Conservation (phyloP, 1,284 basidiomycete genomes). For the Papiliotrema nemorosa region DNA sequence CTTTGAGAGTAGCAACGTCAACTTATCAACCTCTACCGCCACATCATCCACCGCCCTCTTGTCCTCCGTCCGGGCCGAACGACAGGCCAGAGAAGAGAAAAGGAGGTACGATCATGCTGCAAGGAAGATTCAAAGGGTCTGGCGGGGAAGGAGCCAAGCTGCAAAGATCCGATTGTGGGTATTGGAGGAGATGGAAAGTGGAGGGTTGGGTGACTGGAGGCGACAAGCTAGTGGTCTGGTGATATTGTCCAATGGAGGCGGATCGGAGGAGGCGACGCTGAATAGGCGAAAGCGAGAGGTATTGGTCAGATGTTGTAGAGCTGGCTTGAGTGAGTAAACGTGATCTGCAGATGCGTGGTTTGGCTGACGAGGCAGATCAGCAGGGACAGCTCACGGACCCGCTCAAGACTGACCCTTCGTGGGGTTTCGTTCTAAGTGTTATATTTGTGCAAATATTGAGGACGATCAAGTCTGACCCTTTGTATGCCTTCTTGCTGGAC, state of each 20-base stretch:
- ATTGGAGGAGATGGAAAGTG: constrained; percentile 12
- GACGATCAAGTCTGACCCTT: neutral
- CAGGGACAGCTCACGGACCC: neutral
- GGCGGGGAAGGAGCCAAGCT: constrained; percentile 31
- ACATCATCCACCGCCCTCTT: constrained; percentile 37
- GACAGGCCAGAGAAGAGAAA: constrained; percentile 33
- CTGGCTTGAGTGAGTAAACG: neutral
- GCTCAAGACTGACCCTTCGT: neutral
- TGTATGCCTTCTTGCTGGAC: neutral
- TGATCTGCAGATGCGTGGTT: neutral
- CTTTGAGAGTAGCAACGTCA: constrained; percentile 16
- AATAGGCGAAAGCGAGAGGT: constrained; percentile 8
- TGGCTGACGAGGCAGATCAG: neutral
- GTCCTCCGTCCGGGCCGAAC: constrained; percentile 33
- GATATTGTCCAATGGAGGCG: constrained; percentile 7
- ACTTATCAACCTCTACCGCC: constrained; percentile 38
- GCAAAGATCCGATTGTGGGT: constrained; percentile 3
- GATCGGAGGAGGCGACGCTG: constrained; percentile 2
- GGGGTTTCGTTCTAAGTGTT: neutral
- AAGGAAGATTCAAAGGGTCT: constrained; percentile 37
- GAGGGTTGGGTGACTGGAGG: constrained; percentile 2
- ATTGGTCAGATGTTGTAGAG: constrained; percentile 19
- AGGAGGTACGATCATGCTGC: constrained; percentile 33
- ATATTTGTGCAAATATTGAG: neutral
- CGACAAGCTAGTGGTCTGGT: constrained; percentile 14